Evolutionary conservation across 768 basidiomycete genomes (phyloP).

Genomic region (Clavaria fumosa): DNA sequence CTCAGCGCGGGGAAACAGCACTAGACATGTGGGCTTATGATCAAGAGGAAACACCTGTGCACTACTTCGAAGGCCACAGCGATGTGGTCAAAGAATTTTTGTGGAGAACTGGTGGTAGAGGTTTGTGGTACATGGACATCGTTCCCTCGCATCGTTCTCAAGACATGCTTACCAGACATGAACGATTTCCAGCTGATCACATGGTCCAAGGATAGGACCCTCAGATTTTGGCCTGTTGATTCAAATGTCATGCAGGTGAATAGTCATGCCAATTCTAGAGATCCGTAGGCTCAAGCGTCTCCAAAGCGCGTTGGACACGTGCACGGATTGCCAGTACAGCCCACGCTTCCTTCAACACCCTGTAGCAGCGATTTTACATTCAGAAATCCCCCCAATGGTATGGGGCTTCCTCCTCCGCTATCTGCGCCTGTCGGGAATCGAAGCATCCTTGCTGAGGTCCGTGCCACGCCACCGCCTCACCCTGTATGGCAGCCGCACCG

Average conservation of each 20-base stretch:
- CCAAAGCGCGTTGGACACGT: no score
- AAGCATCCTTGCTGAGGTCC: conserved; percentile 54
- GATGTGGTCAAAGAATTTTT: conserved; percentile 98
- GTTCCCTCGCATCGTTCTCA: background rate
- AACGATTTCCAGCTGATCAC: conserved; percentile 46
- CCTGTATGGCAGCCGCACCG: conserved; percentile 17
- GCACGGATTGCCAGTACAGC: no score
- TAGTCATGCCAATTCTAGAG: no score
- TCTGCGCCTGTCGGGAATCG: conserved; percentile 57
- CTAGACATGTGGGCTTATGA: conserved; percentile 68
- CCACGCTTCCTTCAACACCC: no score
- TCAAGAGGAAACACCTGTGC: conserved; percentile 34
- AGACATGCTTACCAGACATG: conserved; percentile 13
- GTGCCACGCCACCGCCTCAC: conserved; percentile 25
- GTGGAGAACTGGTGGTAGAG: conserved; percentile 61
- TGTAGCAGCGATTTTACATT: conserved; percentile 30
- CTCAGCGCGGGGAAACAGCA: conserved; percentile 73
- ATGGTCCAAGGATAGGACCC: conserved; percentile 78
- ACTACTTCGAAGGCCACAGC: conserved; percentile 73
- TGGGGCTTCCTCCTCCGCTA: conserved; percentile 27
- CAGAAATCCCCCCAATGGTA: conserved; percentile 34
- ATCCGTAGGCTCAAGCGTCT: background rate
- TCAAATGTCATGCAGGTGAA: conserved; percentile 51
- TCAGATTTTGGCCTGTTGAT: conserved; percentile 84
- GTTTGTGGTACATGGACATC: conserved; percentile 18